phyloP scores from a whole-genome alignment of 345 rosid genomes.

The Brassica juncea region DNA sequence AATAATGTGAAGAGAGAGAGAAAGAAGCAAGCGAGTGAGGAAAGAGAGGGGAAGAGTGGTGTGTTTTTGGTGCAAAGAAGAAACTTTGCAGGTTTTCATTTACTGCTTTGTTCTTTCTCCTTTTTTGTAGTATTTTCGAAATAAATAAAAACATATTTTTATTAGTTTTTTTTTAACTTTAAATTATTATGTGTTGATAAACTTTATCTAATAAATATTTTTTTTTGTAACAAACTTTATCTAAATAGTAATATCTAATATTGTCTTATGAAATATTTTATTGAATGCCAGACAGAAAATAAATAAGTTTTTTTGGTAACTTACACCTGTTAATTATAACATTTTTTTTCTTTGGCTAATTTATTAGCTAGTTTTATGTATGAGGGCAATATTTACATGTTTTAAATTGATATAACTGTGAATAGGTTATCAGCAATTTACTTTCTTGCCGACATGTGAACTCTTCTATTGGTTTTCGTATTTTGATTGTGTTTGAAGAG shows the following conservation, averaged over 20 bases:
- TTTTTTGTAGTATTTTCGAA: not conserved
- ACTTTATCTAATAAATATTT: not conserved
- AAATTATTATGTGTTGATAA: not conserved
- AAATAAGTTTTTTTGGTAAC: not conserved
- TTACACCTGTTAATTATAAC: not conserved
- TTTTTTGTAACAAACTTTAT: no score
- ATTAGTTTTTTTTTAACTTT: not conserved
- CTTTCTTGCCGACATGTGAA: no score
- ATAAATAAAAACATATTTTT: not conserved
- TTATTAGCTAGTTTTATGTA: not conserved
- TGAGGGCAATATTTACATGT: no score
- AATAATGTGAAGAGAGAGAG: slow-evolving; percentile 38
- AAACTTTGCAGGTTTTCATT: slow-evolving; percentile 43
- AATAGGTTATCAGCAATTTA: no score
- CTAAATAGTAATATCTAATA: not conserved
- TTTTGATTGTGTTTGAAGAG: no score
- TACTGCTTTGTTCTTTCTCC: slow-evolving; percentile 30
- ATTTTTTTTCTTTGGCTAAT: not conserved
- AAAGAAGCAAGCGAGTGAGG: slow-evolving; percentile 32
- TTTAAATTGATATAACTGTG: no score
- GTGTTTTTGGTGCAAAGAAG: slow-evolving; percentile 37
- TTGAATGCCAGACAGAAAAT: not conserved
- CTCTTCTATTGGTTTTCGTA: no score
- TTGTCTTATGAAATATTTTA: not conserved
- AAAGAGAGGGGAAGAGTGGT: slow-evolving; percentile 25